Conservation (phyloP, 2,329 filamentous ascomycete species). For the Gnomoniopsis smithogilvyi region DNA sequence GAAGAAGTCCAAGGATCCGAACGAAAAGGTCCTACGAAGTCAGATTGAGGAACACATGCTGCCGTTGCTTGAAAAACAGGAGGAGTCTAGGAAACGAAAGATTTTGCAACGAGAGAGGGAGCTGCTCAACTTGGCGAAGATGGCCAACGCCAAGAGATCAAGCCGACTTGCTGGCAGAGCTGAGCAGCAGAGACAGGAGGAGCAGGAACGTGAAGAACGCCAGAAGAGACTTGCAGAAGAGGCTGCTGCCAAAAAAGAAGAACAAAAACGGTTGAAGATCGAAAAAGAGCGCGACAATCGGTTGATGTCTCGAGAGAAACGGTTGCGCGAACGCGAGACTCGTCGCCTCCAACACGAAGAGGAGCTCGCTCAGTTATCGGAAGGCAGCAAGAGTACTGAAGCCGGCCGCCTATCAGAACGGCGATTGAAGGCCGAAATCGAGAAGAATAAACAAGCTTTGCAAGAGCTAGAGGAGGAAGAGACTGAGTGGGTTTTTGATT, state of each 20-base stretch:
- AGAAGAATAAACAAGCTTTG: slow-evolving; percentile 73
- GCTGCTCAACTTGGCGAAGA: slow-evolving; percentile 74
- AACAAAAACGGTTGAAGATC: slow-evolving; percentile 54
- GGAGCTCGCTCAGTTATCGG: slow-evolving; percentile 75
- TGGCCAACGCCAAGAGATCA: slow-evolving; percentile 92
- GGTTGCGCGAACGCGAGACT: slow-evolving; percentile 79
- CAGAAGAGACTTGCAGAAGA: slow-evolving; percentile 64
- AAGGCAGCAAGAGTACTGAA: slow-evolving; percentile 63
- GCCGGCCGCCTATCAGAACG: slow-evolving; percentile 70
- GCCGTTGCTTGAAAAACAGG: slow-evolving; percentile 78
- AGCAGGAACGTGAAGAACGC: slow-evolving; percentile 68
- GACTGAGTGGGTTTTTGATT: slow-evolving; percentile 93
- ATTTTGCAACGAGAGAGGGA: slow-evolving; percentile 70
- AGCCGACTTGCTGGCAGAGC: slow-evolving; percentile 80
- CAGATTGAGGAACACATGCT: slow-evolving; percentile 75
- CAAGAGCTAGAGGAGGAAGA: slow-evolving; percentile 67
- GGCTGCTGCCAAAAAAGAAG: slow-evolving; percentile 62
- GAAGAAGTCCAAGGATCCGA: slow-evolving; percentile 72
- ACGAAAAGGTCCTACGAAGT: slow-evolving; percentile 75
- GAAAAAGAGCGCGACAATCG: slow-evolving; percentile 76
- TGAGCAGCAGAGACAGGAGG: slow-evolving; percentile 73
- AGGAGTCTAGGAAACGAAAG: slow-evolving; percentile 70
- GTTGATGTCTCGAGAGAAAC: slow-evolving; percentile 79
- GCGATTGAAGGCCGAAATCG: slow-evolving; percentile 77
- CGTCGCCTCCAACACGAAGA: slow-evolving; percentile 82